Evolutionary conservation across 768 basidiomycete genomes (phyloP).

Genomic region (Trametes elegans): DNA sequence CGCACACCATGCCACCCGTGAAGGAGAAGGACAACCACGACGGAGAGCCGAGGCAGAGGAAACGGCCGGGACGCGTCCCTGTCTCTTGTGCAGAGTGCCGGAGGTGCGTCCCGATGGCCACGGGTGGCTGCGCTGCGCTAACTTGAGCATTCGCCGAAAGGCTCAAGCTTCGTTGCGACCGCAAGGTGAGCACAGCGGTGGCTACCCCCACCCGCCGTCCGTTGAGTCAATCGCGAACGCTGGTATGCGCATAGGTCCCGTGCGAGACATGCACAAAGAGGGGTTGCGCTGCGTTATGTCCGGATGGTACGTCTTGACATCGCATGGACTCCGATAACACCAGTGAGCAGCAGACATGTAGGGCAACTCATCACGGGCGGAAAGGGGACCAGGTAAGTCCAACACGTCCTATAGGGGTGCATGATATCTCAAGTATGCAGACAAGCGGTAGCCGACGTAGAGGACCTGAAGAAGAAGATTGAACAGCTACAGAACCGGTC

Average conservation of each 20-base stretch:
- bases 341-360: slow-evolving; percentile 22
- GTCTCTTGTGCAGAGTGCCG: slow-evolving; percentile 39
- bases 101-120: slow-evolving; percentile 25
- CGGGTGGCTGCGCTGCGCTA: neutral
- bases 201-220: neutral
- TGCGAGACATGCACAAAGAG: slow-evolving; percentile 77
- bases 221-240: neutral
- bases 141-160: slow-evolving; percentile 15
- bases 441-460: slow-evolving; percentile 63
- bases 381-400: slow-evolving; percentile 54
- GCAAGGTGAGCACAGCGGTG: slow-evolving; percentile 24
- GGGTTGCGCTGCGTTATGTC: slow-evolving; percentile 74
- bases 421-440: slow-evolving; percentile 26
- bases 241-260: slow-evolving; percentile 49
- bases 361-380: slow-evolving; percentile 52
- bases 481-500: slow-evolving; percentile 54
- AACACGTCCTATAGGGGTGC: no score
- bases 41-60: slow-evolving; percentile 35
- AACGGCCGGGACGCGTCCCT: slow-evolving; percentile 48
- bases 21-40: slow-evolving; percentile 18
- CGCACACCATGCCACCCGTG: slow-evolving; percentile 8
- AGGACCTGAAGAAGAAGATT: slow-evolving; percentile 67
- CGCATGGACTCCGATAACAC: neutral
- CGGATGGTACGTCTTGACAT: slow-evolving; percentile 51
- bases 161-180: slow-evolving; percentile 35